phyloP scores from a whole-genome alignment of 768 basidiomycete genomes.

The Podaxis pistillaris region DNA sequence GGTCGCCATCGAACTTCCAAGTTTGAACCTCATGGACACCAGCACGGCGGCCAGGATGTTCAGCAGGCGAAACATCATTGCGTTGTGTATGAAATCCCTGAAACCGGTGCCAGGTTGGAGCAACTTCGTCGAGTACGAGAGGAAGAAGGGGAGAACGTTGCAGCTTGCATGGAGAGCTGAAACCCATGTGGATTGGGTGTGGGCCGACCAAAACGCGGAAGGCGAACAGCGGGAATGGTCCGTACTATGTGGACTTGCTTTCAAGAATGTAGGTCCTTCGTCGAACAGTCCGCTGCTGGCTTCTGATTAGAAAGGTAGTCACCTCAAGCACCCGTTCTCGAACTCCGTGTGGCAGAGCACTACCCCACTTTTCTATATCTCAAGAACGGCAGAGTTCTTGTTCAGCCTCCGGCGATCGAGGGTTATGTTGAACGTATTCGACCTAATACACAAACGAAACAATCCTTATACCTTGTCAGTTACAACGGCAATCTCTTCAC shows the following conservation, averaged over 20 bases:
- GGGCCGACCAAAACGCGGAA: constrained; percentile 64
- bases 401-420: constrained; percentile 82
- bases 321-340: constrained; percentile 51
- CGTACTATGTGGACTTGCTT: constrained; percentile 72
- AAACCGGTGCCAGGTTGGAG: constrained; percentile 59
- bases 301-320: constrained; percentile 25
- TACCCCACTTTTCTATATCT: constrained; percentile 45
- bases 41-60: constrained; percentile 49
- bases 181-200: constrained; percentile 84
- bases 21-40: constrained; percentile 34
- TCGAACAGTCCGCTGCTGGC: background rate
- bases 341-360: constrained; percentile 77
- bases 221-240: constrained; percentile 67
- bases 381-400: constrained; percentile 46
- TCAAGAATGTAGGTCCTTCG: constrained; percentile 55
- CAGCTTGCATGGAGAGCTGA: constrained; percentile 78
- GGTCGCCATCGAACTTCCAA: constrained; percentile 70
- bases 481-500: constrained; percentile 77
- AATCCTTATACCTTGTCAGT: constrained; percentile 65
- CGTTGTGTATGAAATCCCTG: constrained; percentile 59
- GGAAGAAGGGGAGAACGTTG: constrained; percentile 55
- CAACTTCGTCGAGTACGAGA: constrained; percentile 50
- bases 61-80: constrained; percentile 58
- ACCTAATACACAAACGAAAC: constrained; percentile 53
- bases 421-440: constrained; percentile 79